A percentile compares a stretch with the other conserved stretches of the same genome.
Conservation (phyloP, 2,329 filamentous ascomycete species). For the Botrytis aclada region DNA sequence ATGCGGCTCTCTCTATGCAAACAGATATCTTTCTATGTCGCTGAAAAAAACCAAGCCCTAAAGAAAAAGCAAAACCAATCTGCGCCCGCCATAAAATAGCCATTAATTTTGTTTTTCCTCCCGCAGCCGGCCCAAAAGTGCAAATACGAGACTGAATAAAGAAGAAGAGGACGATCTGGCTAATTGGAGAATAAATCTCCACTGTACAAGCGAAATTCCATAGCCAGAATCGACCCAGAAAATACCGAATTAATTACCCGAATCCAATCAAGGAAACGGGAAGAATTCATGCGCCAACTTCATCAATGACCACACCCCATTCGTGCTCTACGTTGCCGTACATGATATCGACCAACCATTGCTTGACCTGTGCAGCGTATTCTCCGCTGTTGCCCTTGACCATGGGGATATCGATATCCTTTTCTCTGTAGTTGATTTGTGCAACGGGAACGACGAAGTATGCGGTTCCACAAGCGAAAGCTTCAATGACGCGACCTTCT, state of each 20-base stretch:
- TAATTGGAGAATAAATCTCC: neutral
- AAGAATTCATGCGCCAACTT: conserved; percentile 39
- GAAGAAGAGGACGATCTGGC: neutral
- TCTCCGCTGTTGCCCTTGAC: conserved; percentile 51
- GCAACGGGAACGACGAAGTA: conserved; percentile 70
- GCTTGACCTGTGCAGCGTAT: conserved; percentile 62
- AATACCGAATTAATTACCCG: neutral
- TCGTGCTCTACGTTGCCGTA: conserved; percentile 55
- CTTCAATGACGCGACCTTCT: conserved; percentile 77
- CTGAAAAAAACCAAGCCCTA: neutral
- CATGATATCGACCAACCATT: conserved; percentile 69
- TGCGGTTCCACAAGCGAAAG: conserved; percentile 84
- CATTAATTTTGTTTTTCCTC: neutral
- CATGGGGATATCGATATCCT: conserved; percentile 62
- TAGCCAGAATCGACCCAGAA: neutral
- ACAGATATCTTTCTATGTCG: conserved; percentile 1
- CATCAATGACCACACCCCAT: conserved; percentile 67
- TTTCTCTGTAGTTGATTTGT: conserved; percentile 63
- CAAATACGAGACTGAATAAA: neutral
- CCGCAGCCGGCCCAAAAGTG: neutral
- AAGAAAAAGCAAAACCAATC: neutral
- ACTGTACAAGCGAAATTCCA: neutral
- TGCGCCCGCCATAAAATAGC: neutral
- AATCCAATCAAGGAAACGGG: neutral
- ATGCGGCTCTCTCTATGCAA: conserved; percentile 5